Evolutionary conservation across 2,329 filamentous ascomycete genomes (phyloP), one percentile per base, ranked within the genome.

Genomic region (Arthroderma sp.): DNA sequence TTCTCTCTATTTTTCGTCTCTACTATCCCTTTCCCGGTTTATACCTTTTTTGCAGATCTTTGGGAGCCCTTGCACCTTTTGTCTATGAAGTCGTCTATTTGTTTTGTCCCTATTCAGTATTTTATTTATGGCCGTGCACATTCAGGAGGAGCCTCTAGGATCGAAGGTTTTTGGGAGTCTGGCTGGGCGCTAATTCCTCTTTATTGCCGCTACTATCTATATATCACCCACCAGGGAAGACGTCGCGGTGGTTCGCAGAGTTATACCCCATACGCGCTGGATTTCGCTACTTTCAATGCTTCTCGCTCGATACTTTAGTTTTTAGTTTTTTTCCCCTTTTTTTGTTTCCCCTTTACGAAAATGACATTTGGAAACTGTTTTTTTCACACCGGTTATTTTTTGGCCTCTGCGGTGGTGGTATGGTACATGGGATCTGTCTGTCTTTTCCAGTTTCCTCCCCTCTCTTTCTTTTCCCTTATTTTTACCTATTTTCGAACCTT

Each of bases 81-180:
- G 15, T 22, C 15, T 22, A 22, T 22, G 15, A 22, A 22, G 2
- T 3, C 15, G 28, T 40, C 15, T 40, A 29, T 5, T 39, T 44
- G 32, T 30, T 40, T 41, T 29, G 29, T 38, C 22, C n/a, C 29
- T 40, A 7, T 45, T 11, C 27, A 11, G 10, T 30, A 40, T 39
- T 36, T 31, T 36, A 31, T 46, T 46, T 33, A 38, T 42, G 44
- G 29, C 31, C 15, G 8, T 30, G 38, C 40, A 41, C 47, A 43
- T 47, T 36, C 41, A 32, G 38, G 46, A 44, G 44, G 46, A 45
- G 48, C 45, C 49, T 50, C 39, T 44, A 40, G 46, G 44, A 48
- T 42, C 36, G 44, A 43, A 47, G 50, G 42, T 43, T 48, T 45
- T 50, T 44, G 43, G 49, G 50, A 50, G 48, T 50, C 47, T 37